A percentile compares a stretch with the other conserved stretches of the same genome.
Conservation (phyloP, 768 basidiomycete genomes). For the Termitomyces sp. region DNA sequence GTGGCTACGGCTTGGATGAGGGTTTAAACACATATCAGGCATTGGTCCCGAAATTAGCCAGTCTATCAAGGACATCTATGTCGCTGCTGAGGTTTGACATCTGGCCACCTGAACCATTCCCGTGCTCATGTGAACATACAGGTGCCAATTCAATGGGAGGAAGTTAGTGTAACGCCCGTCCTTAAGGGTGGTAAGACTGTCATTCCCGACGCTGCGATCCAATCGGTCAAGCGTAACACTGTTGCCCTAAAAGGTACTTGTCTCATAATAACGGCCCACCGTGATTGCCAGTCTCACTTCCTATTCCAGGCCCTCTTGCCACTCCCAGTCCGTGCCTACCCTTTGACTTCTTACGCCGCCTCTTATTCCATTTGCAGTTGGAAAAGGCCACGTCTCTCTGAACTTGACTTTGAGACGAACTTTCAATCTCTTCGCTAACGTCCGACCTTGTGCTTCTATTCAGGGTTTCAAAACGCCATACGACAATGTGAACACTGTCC, state of each 20-base stretch:
- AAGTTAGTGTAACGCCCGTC: constrained; percentile 93
- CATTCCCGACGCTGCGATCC: constrained; percentile 90
- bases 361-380: constrained; percentile 51
- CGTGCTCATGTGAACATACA: constrained; percentile 23
- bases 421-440: constrained; percentile 98
- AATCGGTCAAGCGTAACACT: constrained; percentile 93
- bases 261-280: neutral
- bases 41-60: constrained; percentile 99
- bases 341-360: neutral
- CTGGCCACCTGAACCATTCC: constrained; percentile 6
- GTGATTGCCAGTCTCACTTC: neutral
- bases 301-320: constrained; percentile 76
- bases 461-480: constrained; percentile 98
- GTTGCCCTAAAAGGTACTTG: constrained; percentile 90
- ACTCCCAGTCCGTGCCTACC: constrained; percentile 79
- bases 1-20: neutral
- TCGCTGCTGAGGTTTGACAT: constrained; percentile 66
- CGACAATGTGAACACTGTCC: constrained; percentile 95
- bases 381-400: constrained; percentile 97
- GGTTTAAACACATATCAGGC: constrained; percentile 45
- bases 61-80: constrained; percentile 92
- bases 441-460: constrained; percentile 94
- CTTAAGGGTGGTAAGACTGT: constrained; percentile 95
- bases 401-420: constrained; percentile 96
- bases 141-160: constrained; percentile 99